Conservation (phyloP, 495 filamentous ascomycete species). For the Daldinia childiae region DNA sequence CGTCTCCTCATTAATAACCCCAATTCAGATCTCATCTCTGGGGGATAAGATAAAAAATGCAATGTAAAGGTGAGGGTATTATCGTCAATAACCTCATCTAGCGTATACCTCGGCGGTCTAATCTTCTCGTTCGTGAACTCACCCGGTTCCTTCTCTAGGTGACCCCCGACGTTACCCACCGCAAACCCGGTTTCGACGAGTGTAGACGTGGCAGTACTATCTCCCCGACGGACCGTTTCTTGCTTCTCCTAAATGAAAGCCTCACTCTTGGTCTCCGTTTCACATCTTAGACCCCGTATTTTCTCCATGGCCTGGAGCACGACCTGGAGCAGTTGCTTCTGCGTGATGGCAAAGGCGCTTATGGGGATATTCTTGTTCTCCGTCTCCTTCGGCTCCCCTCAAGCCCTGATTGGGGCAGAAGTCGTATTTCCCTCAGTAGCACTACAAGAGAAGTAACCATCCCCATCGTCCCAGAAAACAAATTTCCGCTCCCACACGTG, state of each 20-base stretch:
- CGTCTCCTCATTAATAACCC: neutral
- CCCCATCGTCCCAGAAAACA: neutral
- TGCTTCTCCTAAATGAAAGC: conserved; percentile 36
- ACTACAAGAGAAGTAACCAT: neutral
- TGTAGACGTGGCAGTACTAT: conserved; percentile 25
- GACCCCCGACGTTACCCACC: conserved; percentile 40
- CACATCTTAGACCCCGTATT: conserved; percentile 44
- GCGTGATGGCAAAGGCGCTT: conserved; percentile 51
- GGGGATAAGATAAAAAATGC: neutral
- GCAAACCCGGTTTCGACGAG: conserved; percentile 45
- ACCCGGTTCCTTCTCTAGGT: conserved; percentile 41
- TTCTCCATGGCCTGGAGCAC: neutral
- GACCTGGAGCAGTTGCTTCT: conserved; percentile 51
- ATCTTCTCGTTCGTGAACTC: conserved; percentile 43
- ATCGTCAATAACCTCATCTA: conserved; percentile 30
- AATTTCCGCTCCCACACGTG: neutral
- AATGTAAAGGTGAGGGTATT: conserved; percentile 2
- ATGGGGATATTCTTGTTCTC: conserved; percentile 53
- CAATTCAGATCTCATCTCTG: neutral
- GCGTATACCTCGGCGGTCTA: conserved; percentile 27
- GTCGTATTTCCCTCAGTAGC: conserved; percentile 36
- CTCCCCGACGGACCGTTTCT: conserved; percentile 29
- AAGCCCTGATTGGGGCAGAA: conserved; percentile 46
- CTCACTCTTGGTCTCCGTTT: conserved; percentile 35
- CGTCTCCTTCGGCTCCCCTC: conserved; percentile 51